Evolutionary conservation across 495 filamentous ascomycete species (phyloP).

Genomic region (Parachaetomium inaequale): DNA sequence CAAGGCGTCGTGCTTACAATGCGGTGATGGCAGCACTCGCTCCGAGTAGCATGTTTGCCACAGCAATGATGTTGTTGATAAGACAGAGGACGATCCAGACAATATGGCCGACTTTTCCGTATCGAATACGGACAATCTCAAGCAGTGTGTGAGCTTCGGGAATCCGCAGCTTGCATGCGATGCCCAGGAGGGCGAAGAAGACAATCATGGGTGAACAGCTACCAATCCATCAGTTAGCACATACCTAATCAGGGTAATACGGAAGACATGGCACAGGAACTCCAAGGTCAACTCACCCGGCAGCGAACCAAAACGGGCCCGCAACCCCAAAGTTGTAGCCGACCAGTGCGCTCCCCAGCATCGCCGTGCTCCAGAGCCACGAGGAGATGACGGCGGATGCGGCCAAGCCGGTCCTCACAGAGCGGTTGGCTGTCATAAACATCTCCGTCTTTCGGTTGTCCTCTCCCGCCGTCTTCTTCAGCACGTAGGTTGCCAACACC

Average conservation of each 20-base stretch:
- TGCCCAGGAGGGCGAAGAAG: not conserved
- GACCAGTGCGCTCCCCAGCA: not conserved
- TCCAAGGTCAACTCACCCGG: not conserved
- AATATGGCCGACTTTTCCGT: not conserved
- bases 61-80: conserved; percentile 1
- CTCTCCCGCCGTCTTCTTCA: conserved; percentile 2
- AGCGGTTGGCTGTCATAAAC: conserved; percentile 1
- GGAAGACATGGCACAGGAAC: not conserved
- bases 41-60: not conserved
- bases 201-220: conserved; percentile 1
- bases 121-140: not conserved
- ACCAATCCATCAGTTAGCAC: too few relatives aligned
- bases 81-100: not conserved
- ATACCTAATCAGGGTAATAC: too few relatives aligned
- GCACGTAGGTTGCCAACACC: not conserved
- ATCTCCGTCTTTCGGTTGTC: conserved; percentile 2
- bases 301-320: conserved; percentile 1
- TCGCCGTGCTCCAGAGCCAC: conserved; percentile 1
- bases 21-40: not conserved
- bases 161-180: not conserved
- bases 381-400: not conserved
- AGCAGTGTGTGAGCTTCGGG: conserved; percentile 2
- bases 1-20: not conserved
- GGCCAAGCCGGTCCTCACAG: not conserved
- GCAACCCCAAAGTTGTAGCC: conserved; percentile 2